Percentiles rank a stretch among this genome's conserved stretches.
Evolutionary conservation across 345 rosid species (phyloP).

Genomic region (Psidium friedrichsthalianum): DNA sequence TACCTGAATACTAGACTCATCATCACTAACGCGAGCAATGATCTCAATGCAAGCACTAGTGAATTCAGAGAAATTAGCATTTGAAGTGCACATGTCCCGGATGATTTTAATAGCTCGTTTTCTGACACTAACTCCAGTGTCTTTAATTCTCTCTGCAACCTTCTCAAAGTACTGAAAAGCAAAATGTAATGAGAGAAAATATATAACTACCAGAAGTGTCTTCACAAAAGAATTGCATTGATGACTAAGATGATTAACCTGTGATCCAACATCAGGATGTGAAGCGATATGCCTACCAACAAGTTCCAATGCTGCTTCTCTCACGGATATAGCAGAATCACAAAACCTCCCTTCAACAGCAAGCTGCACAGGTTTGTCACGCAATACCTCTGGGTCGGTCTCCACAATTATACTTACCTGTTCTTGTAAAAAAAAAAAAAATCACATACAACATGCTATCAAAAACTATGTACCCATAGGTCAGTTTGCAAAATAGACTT

Average conservation of each 20-base stretch:
- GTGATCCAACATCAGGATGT: constrained; percentile 90
- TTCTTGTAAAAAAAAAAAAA: constrained; percentile 1
- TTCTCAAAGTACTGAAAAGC: constrained; percentile 85
- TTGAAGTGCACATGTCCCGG: constrained; percentile 91
- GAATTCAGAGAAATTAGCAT: constrained; percentile 75
- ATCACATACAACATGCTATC: background rate
- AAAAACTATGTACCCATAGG: background rate
- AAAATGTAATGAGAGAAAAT: background rate
- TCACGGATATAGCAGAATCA: constrained; percentile 96
- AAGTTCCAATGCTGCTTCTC: constrained; percentile 98
- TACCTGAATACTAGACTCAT: constrained; percentile 97
- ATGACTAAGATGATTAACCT: constrained; percentile 33
- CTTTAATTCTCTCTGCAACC: constrained; percentile 96
- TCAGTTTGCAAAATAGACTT: background rate
- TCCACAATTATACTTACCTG: constrained; percentile 98
- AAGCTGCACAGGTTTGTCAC: constrained; percentile 85
- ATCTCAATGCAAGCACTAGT: constrained; percentile 88
- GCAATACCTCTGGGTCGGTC: constrained; percentile 91
- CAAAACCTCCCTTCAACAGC: constrained; percentile 99
- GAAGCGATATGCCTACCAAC: constrained; percentile 98
- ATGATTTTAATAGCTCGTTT: constrained; percentile 95
- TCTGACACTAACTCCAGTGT: constrained; percentile 96
- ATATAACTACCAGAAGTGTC: background rate
- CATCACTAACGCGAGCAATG: constrained; percentile 89
- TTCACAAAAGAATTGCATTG: background rate